phyloP scores from a whole-genome alignment of 192 early-diverging fungal genomes.

The Tieghemiomyces parasiticus region DNA sequence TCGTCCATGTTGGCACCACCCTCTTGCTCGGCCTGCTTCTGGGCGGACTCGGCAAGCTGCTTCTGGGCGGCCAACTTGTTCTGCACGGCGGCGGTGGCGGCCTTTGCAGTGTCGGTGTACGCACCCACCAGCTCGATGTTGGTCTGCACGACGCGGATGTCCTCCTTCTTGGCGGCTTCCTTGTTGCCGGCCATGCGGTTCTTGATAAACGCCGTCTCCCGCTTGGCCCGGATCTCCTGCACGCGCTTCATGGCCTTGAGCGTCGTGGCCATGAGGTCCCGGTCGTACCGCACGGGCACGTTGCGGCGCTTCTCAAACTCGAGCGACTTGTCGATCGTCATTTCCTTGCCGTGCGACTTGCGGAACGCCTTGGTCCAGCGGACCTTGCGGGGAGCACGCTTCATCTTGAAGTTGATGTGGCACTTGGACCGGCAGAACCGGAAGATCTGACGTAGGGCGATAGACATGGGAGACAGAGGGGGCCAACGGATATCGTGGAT shows the following conservation, averaged over 20 bases:
- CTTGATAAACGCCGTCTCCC: constrained; percentile 90
- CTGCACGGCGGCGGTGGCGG: constrained; percentile 11
- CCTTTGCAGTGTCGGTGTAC: constrained; percentile 37
- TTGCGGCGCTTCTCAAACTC: constrained; percentile 99
- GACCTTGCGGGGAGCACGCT: constrained; percentile 98
- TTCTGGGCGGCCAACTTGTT: constrained; percentile 4
- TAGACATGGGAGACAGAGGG: too few species aligned
- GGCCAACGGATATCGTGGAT: too few species aligned
- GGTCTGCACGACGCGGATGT: constrained; percentile 61
- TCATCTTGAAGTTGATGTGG: constrained; percentile 99
- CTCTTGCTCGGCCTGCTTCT: background rate
- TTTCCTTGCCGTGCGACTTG: constrained; percentile 96
- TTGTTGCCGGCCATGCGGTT: constrained; percentile 79
- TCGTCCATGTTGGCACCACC: background rate
- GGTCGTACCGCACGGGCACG: constrained; percentile 94
- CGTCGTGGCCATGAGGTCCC: constrained; percentile 91
- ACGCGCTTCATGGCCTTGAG: constrained; percentile 98
- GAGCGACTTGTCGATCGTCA: constrained; percentile 93
- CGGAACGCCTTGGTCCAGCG: constrained; percentile 99
- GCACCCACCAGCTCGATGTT: constrained; percentile 76
- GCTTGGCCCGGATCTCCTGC: constrained; percentile 81
- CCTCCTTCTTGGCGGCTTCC: constrained; percentile 58
- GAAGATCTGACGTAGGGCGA: constrained; percentile 72
- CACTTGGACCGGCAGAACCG: constrained; percentile 97
- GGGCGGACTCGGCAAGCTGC: constrained; percentile 2